A percentile compares a stretch with the other conserved stretches of the same genome.
Evolutionary conservation across 371 early-diverging fungal genomes (phyloP).

Genomic region (Phascolomyces articulosus): DNA sequence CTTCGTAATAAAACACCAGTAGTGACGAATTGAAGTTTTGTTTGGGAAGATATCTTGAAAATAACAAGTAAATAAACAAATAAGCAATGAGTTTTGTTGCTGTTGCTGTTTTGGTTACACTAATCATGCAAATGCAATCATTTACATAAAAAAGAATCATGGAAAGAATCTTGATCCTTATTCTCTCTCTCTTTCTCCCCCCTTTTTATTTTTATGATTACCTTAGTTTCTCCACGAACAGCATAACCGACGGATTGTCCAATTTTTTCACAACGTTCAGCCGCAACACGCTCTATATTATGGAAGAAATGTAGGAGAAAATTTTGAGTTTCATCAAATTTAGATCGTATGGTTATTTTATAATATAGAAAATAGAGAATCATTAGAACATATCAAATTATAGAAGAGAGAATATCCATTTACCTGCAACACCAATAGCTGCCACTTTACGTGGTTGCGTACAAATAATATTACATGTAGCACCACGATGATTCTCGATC

Average conservation of each 20-base stretch:
- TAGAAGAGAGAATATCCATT: slow-evolving; percentile 1
- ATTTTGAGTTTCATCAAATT: too few relatives aligned
- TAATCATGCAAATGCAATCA: neutral
- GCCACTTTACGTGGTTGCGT: slow-evolving; percentile 96
- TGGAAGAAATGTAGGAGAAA: too few relatives aligned
- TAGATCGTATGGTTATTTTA: too few relatives aligned
- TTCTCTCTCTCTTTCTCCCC: too few relatives aligned
- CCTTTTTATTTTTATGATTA: slow-evolving; percentile 6
- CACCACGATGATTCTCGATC: slow-evolving; percentile 53
- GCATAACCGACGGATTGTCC: slow-evolving; percentile 65
- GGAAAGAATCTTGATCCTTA: too few relatives aligned
- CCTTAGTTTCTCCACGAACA: slow-evolving; percentile 65
- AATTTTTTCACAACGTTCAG: slow-evolving; percentile 62
- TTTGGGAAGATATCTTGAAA: slow-evolving; percentile 48
- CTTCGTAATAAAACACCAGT: slow-evolving; percentile 84
- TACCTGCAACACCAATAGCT: slow-evolving; percentile 82
- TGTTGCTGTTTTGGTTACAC: neutral
- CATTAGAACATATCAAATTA: neutral
- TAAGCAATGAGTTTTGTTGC: too few relatives aligned
- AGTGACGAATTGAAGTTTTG: slow-evolving; percentile 82
- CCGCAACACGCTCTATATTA: slow-evolving; percentile 73
- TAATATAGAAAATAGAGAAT: too few relatives aligned
- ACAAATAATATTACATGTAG: slow-evolving; percentile 75
- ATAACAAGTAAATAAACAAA: neutral
- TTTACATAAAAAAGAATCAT: neutral